A percentile compares a stretch with the other conserved stretches of the same genome.
Evolutionary conservation across 805 yeast genomes (phyloP).

Genomic region (Wickerhamomyces sydowiorum): DNA sequence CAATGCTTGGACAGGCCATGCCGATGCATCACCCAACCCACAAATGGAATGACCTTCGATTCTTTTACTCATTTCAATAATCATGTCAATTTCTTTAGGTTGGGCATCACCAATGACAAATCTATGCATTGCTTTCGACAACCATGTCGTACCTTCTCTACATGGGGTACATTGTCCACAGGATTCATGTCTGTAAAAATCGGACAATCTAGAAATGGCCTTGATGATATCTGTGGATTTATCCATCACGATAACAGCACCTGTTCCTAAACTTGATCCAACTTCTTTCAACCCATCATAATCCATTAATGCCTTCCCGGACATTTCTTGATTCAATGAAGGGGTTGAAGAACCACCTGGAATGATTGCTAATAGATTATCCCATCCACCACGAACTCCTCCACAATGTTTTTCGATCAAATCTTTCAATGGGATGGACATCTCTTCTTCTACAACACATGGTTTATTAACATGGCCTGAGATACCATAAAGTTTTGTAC

Average conservation of each 20-base stretch:
- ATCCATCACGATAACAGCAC: conserved; percentile 90
- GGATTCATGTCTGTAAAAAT: conserved; percentile 86
- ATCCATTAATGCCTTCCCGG: conserved; percentile 77
- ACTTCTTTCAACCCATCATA: conserved; percentile 80
- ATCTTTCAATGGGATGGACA: conserved; percentile 83
- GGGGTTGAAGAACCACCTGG: conserved; percentile 94
- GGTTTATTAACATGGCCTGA: conserved; percentile 92
- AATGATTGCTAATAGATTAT: conserved; percentile 77
- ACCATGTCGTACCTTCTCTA: conserved; percentile 90
- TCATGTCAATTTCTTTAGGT: conserved; percentile 77
- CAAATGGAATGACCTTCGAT: conserved; percentile 90
- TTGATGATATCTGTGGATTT: conserved; percentile 79
- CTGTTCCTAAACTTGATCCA: conserved; percentile 88
- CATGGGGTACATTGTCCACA: conserved; percentile 96
- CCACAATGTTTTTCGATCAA: conserved; percentile 87
- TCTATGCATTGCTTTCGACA: conserved; percentile 79
- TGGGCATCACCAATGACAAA: conserved; percentile 74
- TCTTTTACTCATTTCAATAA: conserved; percentile 77
- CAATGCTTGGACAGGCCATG: conserved; percentile 91
- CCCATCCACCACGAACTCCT: conserved; percentile 91
- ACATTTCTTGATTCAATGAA: conserved; percentile 58
- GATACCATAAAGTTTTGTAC: conserved; percentile 79
- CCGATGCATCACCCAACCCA: conserved; percentile 90
- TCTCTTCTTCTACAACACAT: conserved; percentile 90
- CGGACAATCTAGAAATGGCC: conserved; percentile 79